Evolutionary conservation across 257 asterid species (phyloP).

Genomic region (Fraxinus quadrangulata): DNA sequence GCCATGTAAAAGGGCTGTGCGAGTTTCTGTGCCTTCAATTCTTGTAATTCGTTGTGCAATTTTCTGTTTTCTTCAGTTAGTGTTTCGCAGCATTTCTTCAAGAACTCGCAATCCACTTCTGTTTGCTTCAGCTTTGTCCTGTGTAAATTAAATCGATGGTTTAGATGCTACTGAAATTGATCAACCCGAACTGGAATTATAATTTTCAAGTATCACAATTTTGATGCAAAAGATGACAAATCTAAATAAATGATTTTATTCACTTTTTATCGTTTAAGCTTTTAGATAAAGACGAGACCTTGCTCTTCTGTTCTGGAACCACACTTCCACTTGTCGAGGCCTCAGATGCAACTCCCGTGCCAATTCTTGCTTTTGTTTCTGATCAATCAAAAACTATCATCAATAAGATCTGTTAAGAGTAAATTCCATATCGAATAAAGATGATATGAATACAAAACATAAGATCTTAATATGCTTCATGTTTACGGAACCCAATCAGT

Average conservation of each 20-base stretch:
- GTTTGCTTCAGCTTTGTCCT: slow-evolving; percentile 44
- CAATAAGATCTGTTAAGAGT: slow-evolving; percentile 1
- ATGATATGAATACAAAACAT: no score
- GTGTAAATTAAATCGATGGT: background rate
- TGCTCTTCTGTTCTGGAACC: slow-evolving; percentile 96
- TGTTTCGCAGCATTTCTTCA: slow-evolving; percentile 31
- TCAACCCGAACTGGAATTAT: background rate
- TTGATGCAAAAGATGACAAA: no score
- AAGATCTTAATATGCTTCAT: no score
- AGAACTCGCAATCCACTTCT: slow-evolving; percentile 30
- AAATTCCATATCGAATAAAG: background rate
- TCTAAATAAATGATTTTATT: no score
- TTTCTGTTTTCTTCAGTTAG: slow-evolving; percentile 31
- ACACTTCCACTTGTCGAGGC: slow-evolving; percentile 95
- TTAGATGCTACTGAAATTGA: background rate
- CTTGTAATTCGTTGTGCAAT: slow-evolving; percentile 33
- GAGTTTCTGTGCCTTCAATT: slow-evolving; percentile 29
- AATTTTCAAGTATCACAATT: no score
- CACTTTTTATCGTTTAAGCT: no score
- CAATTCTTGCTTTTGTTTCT: slow-evolving; percentile 80
- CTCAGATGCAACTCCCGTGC: slow-evolving; percentile 69
- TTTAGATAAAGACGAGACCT: slow-evolving; percentile 33
- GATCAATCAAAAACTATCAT: slow-evolving; percentile 10
- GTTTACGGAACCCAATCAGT: no score
- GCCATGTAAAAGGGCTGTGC: slow-evolving; percentile 25